Conservation (phyloP, 495 filamentous ascomycete species). For the Penicillium robsamsonii region DNA sequence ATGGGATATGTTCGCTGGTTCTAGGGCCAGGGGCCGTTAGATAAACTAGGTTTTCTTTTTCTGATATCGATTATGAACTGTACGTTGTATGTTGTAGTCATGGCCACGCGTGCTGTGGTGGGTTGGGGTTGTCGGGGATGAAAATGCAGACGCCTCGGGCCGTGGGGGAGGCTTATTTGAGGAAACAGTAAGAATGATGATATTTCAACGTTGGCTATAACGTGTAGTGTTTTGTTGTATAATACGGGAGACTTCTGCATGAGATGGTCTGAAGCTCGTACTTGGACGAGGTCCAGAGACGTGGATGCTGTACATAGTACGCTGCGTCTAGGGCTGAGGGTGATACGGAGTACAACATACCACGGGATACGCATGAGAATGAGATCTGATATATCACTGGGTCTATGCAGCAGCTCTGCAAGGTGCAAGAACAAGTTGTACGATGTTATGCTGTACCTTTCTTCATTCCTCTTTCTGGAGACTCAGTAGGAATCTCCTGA, state of each 20-base stretch:
- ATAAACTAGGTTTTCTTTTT: slow-evolving; percentile 3
- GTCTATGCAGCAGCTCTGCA: background rate
- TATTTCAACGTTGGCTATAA: background rate
- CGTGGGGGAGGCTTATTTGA: background rate
- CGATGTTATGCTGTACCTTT: background rate
- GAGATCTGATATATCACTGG: background rate
- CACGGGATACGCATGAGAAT: background rate
- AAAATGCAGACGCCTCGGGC: background rate
- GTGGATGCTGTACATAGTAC: background rate
- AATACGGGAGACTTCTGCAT: background rate
- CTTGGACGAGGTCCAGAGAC: background rate
- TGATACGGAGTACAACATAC: background rate
- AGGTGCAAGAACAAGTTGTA: background rate
- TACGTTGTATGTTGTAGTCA: background rate
- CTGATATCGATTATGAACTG: background rate
- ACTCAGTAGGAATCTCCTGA: background rate
- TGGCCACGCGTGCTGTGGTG: slow-evolving; percentile 2
- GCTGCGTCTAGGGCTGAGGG: slow-evolving; percentile 2
- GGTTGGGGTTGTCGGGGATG: background rate
- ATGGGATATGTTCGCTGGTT: background rate
- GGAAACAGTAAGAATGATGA: background rate
- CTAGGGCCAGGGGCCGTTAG: slow-evolving; percentile 1
- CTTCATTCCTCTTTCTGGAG: background rate
- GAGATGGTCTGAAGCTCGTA: background rate
- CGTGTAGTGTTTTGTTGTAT: background rate